Conservation (phyloP, 1,139 yeast species). For the Suhomyces bolitotheri region DNA sequence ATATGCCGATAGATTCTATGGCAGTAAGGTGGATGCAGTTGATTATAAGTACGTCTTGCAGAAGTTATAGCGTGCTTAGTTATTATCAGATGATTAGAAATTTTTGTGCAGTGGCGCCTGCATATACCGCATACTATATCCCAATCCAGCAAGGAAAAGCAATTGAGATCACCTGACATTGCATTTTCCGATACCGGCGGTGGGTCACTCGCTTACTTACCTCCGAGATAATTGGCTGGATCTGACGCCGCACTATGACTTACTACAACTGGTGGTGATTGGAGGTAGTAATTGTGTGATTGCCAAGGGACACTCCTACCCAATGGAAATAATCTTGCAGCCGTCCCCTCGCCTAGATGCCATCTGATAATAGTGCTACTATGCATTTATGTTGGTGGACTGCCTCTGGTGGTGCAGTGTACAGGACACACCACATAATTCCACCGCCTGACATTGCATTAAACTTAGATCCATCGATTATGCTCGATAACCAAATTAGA, state of each 20-base stretch:
- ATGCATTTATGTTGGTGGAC: too few relatives aligned
- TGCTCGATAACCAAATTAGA: too few relatives aligned
- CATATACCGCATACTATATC: too few relatives aligned
- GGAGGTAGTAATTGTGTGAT: background rate
- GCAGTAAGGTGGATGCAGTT: background rate
- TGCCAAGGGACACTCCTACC: background rate
- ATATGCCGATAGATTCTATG: too few relatives aligned
- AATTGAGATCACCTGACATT: background rate
- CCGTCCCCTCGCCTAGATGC: too few relatives aligned
- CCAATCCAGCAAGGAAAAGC: too few relatives aligned
- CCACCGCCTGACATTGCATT: too few relatives aligned
- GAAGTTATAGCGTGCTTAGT: slow-evolving; percentile 2
- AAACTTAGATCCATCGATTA: too few relatives aligned
- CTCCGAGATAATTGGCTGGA: background rate
- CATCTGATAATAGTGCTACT: too few relatives aligned
- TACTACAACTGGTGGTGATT: background rate
- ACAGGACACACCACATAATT: too few relatives aligned
- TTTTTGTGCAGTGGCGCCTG: slow-evolving; percentile 2
- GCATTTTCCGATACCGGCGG: slow-evolving; percentile 6
- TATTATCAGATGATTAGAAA: slow-evolving; percentile 11
- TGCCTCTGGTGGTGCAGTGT: too few relatives aligned
- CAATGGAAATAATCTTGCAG: background rate
- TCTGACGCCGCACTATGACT: background rate
- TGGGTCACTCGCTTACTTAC: slow-evolving; percentile 1
- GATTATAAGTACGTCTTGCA: background rate